Conservation (phyloP, 208 protist genomes). For the Kentomonas sorsogonicus region DNA sequence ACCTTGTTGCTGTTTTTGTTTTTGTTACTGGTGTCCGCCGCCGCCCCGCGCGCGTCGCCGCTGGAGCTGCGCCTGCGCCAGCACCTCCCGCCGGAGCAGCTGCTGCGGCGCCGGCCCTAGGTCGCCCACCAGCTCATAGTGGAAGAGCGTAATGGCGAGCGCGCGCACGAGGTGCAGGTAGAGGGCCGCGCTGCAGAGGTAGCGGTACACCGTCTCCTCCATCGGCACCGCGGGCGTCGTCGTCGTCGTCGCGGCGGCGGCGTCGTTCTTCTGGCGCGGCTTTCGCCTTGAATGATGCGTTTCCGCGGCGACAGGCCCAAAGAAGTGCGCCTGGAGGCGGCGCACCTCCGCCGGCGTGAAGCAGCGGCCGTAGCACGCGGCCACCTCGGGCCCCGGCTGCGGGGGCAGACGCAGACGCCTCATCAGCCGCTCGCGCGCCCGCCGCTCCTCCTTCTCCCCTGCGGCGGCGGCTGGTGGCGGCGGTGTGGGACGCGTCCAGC, state of each 20-base stretch:
- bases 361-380: too few relatives aligned
- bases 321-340: too few relatives aligned
- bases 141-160: slow-evolving; percentile 24
- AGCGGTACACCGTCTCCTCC: slow-evolving; percentile 50
- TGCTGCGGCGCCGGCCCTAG: slow-evolving; percentile 9
- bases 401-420: too few relatives aligned
- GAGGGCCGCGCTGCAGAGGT: slow-evolving; percentile 44
- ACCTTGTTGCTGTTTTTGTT: too few relatives aligned
- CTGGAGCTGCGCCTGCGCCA: slow-evolving; percentile 9
- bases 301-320: too few relatives aligned
- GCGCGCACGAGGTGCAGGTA: slow-evolving; percentile 61
- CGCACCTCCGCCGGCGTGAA: too few relatives aligned
- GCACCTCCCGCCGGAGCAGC: slow-evolving; percentile 12
- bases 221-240: slow-evolving; percentile 6
- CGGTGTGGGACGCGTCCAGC: too few relatives aligned
- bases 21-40: slow-evolving; percentile 1
- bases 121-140: slow-evolving; percentile 32
- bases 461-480: too few relatives aligned
- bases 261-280: background rate
- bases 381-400: too few relatives aligned
- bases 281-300: background rate
- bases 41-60: background rate
- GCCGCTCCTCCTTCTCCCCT: too few relatives aligned
- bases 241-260: background rate
- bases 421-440: too few relatives aligned